Percentiles rank a stretch among this genome's conserved stretches.
These are phyloP conservation scores for Umbelopsis sp. DNA, from an alignment of 371 early-diverging fungal species.

Conservation along the genomic window DNA sequence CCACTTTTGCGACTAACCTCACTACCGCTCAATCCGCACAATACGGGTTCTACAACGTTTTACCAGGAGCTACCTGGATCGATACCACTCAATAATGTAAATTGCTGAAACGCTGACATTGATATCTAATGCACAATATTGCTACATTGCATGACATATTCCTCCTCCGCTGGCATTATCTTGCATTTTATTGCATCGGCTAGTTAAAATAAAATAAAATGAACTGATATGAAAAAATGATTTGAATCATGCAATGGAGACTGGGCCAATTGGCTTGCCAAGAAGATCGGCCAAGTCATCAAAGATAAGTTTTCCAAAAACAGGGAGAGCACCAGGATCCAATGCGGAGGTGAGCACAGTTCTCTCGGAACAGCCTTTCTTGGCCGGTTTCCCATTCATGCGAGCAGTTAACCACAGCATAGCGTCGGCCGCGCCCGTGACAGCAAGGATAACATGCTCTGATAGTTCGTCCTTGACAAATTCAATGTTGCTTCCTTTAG, in stretches of 20 bases:
- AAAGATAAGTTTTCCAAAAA: constrained; percentile 66
- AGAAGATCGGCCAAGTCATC: constrained; percentile 33
- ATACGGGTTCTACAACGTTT: not conserved
- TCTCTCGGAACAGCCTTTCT: not conserved
- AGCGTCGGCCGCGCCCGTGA: constrained; percentile 8
- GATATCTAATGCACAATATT: not conserved
- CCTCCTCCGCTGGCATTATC: not conserved
- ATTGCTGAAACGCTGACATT: not conserved
- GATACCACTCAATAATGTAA: not conserved
- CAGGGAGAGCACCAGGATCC: constrained; percentile 58
- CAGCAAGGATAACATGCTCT: constrained; percentile 1
- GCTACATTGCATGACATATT: not conserved
- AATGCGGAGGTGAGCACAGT: not conserved
- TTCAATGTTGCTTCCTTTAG: constrained; percentile 6
- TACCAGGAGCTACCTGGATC: not conserved
- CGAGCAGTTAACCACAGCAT: constrained; percentile 2
- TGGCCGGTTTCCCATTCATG: not conserved
- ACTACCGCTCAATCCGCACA: not conserved
- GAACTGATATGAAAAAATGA: not conserved
- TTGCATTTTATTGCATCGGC: no score
- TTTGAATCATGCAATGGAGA: not conserved
- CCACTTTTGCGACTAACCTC: constrained; percentile 6
- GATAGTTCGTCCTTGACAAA: constrained; percentile 12
- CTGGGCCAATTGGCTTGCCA: constrained; percentile 7
- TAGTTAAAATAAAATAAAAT: not conserved